Evolutionary conservation across 176 grass and related monocot genomes (phyloP).

Genomic region (sorghum (Sorghum bicolor)): Sorghum_bicolor_NCBIv3 NC_012875.2:58922501-58923000

Average conservation of each 20-base stretch:
- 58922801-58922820: conserved; percentile 22
- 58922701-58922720: background rate
- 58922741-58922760: background rate
- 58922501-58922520: too few relatives aligned
- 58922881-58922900: background rate
- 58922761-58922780: conserved; percentile 30
- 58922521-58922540: too few relatives aligned
- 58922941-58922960: conserved; percentile 5
- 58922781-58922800: conserved; percentile 37
- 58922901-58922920: conserved; percentile 27
- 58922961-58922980: background rate
- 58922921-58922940: background rate
- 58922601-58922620: background rate
- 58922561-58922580: too few relatives aligned
- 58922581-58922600: too few relatives aligned
- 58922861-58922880: background rate
- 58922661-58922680: conserved; percentile 3
- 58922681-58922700: conserved; percentile 18
- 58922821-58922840: background rate
- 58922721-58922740: background rate
- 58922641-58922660: conserved; percentile 21
- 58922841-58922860: background rate
- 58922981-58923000: background rate
- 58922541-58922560: too few relatives aligned
- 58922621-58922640: background rate